These are phyloP conservation scores for Triticum turgidum DNA, from an alignment of 176 grass and related monocot genomes.

Conservation along the genomic window DNA sequence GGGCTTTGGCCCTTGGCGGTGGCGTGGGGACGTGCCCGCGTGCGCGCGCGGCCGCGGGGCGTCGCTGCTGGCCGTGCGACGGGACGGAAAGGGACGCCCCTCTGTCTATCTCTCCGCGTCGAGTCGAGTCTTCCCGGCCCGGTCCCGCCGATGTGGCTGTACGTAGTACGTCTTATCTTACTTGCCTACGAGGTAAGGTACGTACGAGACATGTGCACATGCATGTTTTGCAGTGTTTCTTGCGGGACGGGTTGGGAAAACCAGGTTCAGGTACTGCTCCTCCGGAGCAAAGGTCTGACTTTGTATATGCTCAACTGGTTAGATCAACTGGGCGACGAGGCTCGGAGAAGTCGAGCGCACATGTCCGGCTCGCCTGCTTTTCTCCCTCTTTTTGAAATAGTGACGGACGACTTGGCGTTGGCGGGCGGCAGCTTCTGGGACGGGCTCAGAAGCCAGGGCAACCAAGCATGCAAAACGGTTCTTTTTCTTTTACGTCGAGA, in stretches of 20 bases:
- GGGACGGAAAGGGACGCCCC: background rate
- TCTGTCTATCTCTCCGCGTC: background rate
- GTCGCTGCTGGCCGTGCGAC: background rate
- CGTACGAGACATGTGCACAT: background rate
- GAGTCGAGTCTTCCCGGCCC: background rate
- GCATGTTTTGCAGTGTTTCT: background rate
- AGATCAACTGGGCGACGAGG: background rate
- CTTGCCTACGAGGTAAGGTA: background rate
- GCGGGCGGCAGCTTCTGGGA: background rate
- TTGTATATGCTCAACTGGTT: background rate
- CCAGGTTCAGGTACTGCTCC: background rate
- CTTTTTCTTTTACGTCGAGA: background rate
- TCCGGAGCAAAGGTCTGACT: background rate
- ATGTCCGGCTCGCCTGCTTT: too few species aligned
- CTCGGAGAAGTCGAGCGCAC: too few species aligned
- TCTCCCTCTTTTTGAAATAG: background rate
- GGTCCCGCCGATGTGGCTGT: background rate
- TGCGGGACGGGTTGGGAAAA: background rate
- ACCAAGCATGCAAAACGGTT: background rate
- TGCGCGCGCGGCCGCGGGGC: background rate
- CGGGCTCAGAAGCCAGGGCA: background rate
- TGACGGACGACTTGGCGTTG: too few species aligned
- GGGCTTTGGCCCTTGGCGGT: constrained; percentile 37
- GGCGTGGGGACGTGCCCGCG: background rate
- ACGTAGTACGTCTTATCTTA: background rate